phyloP scores from a whole-genome alignment of 1,139 yeast genomes.

The Yamadazyma triangularis region DNA sequence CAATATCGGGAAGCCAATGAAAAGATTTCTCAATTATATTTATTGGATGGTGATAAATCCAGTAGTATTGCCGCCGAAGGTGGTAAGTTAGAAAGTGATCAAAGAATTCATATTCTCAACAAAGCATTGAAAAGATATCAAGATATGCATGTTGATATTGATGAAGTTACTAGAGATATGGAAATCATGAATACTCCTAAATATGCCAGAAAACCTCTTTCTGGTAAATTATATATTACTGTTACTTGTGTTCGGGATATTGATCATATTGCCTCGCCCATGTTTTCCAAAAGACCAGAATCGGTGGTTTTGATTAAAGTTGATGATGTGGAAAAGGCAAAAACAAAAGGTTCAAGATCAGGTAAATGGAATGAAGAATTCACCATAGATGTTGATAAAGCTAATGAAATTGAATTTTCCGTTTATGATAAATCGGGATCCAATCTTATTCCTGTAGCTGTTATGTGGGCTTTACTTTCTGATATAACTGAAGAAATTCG shows the following conservation, averaged over 20 bases:
- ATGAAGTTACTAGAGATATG: conserved; percentile 60
- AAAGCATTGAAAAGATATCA: conserved; percentile 84
- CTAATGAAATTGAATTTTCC: conserved; percentile 84
- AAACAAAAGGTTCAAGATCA: conserved; percentile 67
- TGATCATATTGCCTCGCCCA: conserved; percentile 85
- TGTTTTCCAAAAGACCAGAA: conserved; percentile 75
- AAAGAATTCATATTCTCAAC: conserved; percentile 77
- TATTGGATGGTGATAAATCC: conserved; percentile 85
- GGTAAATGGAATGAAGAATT: conserved; percentile 88
- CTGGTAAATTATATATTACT: conserved; percentile 71
- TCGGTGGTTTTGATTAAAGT: conserved; percentile 72
- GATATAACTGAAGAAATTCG: conserved; percentile 94
- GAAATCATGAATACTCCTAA: conserved; percentile 63
- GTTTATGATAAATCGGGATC: conserved; percentile 77
- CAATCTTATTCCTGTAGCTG: conserved; percentile 79
- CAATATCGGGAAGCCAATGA: conserved; percentile 92
- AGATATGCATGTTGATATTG: conserved; percentile 75
- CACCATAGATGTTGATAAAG: conserved; percentile 76
- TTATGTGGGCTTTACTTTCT: conserved; percentile 83
- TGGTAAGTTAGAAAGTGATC: conserved; percentile 79
- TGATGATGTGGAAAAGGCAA: conserved; percentile 80
- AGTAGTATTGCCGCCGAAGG: conserved; percentile 86
- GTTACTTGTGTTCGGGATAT: conserved; percentile 80
- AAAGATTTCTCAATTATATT: conserved; percentile 78
- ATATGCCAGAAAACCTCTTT: conserved; percentile 74